Evolutionary conservation across 2,329 filamentous ascomycete species (phyloP), one percentile per base, ranked within the genome.

Genomic region (Nakataea oryzae): DNA sequence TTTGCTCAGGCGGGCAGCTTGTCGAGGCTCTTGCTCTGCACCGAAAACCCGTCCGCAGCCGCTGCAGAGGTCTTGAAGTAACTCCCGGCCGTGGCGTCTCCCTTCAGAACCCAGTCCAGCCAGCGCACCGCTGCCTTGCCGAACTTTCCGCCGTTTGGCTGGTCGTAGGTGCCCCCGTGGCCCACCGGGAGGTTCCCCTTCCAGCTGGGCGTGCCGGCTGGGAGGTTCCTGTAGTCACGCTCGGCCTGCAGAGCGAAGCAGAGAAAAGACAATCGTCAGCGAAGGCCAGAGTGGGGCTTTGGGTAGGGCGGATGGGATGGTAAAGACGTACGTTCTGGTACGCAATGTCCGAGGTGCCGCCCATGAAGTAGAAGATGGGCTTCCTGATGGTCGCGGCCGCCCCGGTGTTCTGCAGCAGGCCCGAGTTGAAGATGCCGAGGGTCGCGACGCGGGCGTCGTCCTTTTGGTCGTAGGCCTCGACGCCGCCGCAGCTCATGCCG

Each of bases 401-500:
- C 3, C 28, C 41, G 8, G 32, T 29, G 27, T 60, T 60, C 17
- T 50, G 29, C 58, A 60, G 41, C 34, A 60, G 30, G 13, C 69
- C 69, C 9, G 64, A 67, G 63, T 69, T 71, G 64, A 69, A 69
- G 54, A 69, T 69, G 8, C 67, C 67, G 9, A 69, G 65, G 3
- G 66, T 64, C 21, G 60, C 56, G 21, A 70, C 68, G 30, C 69
- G 63, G 34, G 58, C 58, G 61, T 70, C 69, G 28, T 62, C 32
- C 29, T 41, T 54, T 2, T 62, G 62, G 50, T 57, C 65, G 62
- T 71, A 71, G 2, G 70, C 71, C 65, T 72, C 68, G 26, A 68
- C 62, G n/a, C 70, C 70, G 61, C 71, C 71, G 58, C 71, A 72
- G 65, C 68, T 70, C 61, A 65, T 66, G 2, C 71, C 71, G 7